Percentiles rank a stretch among this genome's conserved stretches.
Conservation (phyloP, 108 stramenopile species). For the Stephanodiscus triporus region DNA sequence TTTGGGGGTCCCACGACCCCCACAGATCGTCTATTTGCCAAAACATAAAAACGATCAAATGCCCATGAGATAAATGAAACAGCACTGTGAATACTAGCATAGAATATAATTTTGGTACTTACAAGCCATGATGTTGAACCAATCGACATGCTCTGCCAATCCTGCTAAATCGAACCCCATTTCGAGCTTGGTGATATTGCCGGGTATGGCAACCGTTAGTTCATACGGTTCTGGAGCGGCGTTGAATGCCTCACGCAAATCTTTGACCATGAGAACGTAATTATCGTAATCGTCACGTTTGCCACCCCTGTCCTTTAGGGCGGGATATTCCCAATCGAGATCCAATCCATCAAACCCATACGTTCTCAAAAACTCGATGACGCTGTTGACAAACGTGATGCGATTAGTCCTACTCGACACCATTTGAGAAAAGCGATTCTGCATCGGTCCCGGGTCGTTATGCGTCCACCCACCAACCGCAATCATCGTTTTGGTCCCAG, state of each 20-base stretch:
- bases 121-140: slow-evolving; percentile 46
- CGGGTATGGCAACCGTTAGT: slow-evolving; percentile 40
- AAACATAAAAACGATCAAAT: background rate
- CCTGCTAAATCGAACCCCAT: slow-evolving; percentile 50
- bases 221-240: slow-evolving; percentile 36
- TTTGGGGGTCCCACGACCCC: slow-evolving; percentile 43
- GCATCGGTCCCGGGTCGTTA: slow-evolving; percentile 53
- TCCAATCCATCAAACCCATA: slow-evolving; percentile 51
- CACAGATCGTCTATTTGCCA: slow-evolving; percentile 29
- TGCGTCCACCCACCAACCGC: slow-evolving; percentile 57
- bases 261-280: slow-evolving; percentile 39
- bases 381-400: slow-evolving; percentile 35
- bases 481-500: slow-evolving; percentile 53
- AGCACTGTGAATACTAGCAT: background rate
- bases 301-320: slow-evolving; percentile 31
- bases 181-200: slow-evolving; percentile 43
- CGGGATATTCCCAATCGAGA: slow-evolving; percentile 51
- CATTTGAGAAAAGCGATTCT: slow-evolving; percentile 50
- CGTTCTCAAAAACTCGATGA: slow-evolving; percentile 34
- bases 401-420: slow-evolving; percentile 32
- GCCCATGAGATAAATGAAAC: background rate
- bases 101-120: background rate
- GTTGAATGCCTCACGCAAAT: slow-evolving; percentile 33
- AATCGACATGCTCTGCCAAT: slow-evolving; percentile 45
- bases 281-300: slow-evolving; percentile 45